These are phyloP conservation scores for Neurospora tetrasperma DNA, from an alignment of 495 filamentous ascomycete species.

Conservation along the genomic window DNA sequence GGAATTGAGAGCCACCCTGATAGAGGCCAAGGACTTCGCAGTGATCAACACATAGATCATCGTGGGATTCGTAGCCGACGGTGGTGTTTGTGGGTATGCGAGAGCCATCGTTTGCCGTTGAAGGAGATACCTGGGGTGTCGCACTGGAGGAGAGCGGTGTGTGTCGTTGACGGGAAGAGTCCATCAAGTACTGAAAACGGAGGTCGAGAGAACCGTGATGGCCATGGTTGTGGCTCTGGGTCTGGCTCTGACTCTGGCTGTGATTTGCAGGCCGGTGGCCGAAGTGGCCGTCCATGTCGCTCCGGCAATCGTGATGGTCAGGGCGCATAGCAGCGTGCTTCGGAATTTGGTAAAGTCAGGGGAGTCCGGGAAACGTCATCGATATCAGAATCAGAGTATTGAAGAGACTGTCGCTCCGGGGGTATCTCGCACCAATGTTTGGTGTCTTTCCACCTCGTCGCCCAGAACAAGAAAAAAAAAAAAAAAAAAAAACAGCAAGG, in stretches of 20 bases:
- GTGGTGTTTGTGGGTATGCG: constrained; percentile 2
- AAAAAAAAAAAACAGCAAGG: not conserved
- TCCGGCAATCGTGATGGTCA: not conserved
- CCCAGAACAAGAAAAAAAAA: not conserved
- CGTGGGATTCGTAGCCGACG: constrained; percentile 23
- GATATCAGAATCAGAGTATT: not conserved
- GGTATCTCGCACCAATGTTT: not conserved
- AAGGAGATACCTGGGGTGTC: constrained; percentile 7
- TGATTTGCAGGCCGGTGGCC: not conserved
- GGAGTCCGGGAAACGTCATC: not conserved
- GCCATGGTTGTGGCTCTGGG: not conserved
- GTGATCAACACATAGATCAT: constrained; percentile 31
- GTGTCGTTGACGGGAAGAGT: not conserved
- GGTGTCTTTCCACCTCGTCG: not conserved
- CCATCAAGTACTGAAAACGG: not conserved
- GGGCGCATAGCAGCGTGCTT: not conserved
- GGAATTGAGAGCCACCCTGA: constrained; percentile 20
- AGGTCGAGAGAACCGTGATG: not conserved
- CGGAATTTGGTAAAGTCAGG: not conserved
- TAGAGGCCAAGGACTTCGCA: constrained; percentile 26
- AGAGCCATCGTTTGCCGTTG: constrained; percentile 10
- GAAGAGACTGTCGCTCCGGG: not conserved
- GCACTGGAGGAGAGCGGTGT: not conserved
- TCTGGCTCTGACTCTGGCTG: not conserved
- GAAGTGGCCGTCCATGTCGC: not conserved